Evolutionary conservation across 73 alveolate species (phyloP), one percentile per base, ranked within the genome.

Genomic region (Stentor roeselii): DNA sequence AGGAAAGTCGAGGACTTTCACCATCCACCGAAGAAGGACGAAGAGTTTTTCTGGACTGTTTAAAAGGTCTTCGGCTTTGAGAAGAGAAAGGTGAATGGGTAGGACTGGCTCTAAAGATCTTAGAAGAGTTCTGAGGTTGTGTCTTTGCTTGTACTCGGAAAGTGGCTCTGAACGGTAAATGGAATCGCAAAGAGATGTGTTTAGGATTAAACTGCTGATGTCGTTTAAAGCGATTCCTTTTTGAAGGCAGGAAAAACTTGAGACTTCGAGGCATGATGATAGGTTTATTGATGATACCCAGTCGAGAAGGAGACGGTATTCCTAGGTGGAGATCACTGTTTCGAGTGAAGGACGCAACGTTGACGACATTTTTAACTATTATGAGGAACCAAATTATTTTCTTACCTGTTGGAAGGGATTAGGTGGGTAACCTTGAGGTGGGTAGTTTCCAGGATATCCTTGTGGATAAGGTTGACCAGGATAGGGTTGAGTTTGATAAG

Each of bases 251-350:
- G 60, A 40, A 30, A 42, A 58, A 3, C 84, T 67, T 30, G 78
- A 83, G 4, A 83, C 93, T 2, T 83, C 82, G 76, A 87, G n/a
- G 82, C 93, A 87, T 34, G 78, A 82, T 6, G 93, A 90, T 74
- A 83, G 84, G 38, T 83, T 83, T 31, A 87, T 61, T 3, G 93
- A 87, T 36, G 83, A 83, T 2, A 87, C 90, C 93, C 93, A 87
- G 75, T 87, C 93, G 0, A 87, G 40, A 27, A 83, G 77, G 59
- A 15, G 6, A 30, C n/a, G 41, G 34, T 67, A 11, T 67, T 67
- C 80, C 37, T 67, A 50, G 6, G 67, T 50, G 67, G 6, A 50
- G 6, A 11, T 11, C 21, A 50, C 67, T 50, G 67, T 50, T 50
- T 50, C 67, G 21, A 50, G n/a, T n/a, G n/a, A n/a, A n/a, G n/a